Base-by-base conservation (phyloP, 495 filamentous ascomycete genomes). In the Trichoderma reesei region DNA sequence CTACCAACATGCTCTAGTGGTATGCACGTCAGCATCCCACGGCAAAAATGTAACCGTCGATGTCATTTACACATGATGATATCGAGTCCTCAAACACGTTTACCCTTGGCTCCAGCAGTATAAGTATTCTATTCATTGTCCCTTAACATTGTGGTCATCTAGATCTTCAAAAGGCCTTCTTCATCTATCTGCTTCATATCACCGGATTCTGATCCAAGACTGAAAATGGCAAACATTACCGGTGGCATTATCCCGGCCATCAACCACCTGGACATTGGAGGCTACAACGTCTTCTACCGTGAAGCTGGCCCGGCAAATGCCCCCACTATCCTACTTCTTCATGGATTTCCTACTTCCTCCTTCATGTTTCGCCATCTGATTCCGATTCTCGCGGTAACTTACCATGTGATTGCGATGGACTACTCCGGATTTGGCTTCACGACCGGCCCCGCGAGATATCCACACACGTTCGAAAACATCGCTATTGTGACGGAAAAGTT, bases 351-450 rank as follows among this genome's bases (percentile, higher is more conserved):
- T 0, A 78, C 80, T 11, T 86, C 85, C 3, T 87, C 86, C 0
- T 78, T 85, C 70, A 79, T 83, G 72, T 87, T 82, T 69, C 83
- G 83, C 48, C 76, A 85, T 65, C 69, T 87, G 10, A 86, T 89
- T 61, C 84, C 86, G 4, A 72, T 85, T 34, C 78, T 89, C 6
- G 75, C 79, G 11, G 64, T 64, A 20, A 69, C 69, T 20, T 83
- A 86, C 65, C 78, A 79, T 20, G 76, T 86, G 38, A 70, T 86
- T 13, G 79, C 84, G 3, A 85, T 83, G 0, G 85, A 87, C 69
- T 74, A 86, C n/a, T 86, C 86, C 0, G 84, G 84, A 37, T 88
- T 80, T 65, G 85, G 85, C 39, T 82, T 85, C 69, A 87, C 86
- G 14, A 67, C 73, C 31, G 71, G 77, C 14, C 78, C 83, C 0